phyloP scores from a whole-genome alignment of 208 protist species.

The Balamuthia mandrillaris region DNA sequence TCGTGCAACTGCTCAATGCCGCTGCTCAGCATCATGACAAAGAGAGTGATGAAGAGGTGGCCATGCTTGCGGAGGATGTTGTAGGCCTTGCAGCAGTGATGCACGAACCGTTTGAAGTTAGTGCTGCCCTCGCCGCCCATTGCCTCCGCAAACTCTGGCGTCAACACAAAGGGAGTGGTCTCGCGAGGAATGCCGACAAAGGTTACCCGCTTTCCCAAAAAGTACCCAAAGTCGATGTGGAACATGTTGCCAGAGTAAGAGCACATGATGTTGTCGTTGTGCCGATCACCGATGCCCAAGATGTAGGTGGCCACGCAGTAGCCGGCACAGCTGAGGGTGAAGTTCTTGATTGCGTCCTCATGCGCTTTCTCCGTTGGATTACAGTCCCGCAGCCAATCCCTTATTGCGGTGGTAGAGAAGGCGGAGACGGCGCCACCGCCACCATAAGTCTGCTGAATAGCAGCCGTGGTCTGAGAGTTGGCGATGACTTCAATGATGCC shows the following conservation, averaged over 20 bases:
- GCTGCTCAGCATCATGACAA: constrained; percentile 65
- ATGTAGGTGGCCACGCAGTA: constrained; percentile 87
- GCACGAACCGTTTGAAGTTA: constrained; percentile 53
- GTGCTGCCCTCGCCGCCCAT: constrained; percentile 57
- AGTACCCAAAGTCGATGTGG: constrained; percentile 85
- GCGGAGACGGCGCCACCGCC: background rate
- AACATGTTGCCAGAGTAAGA: constrained; percentile 69
- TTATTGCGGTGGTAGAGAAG: constrained; percentile 48
- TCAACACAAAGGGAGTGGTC: constrained; percentile 80
- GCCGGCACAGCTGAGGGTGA: background rate
- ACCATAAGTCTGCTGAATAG: constrained; percentile 58
- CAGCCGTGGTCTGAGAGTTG: constrained; percentile 65
- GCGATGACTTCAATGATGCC: constrained; percentile 76
- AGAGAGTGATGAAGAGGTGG: constrained; percentile 76
- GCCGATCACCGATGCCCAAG: constrained; percentile 77
- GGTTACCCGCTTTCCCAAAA: constrained; percentile 75
- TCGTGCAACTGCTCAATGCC: constrained; percentile 69
- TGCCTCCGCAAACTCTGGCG: constrained; percentile 74
- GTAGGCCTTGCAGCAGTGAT: constrained; percentile 65
- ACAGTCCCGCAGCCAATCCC: constrained; percentile 45
- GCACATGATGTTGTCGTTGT: constrained; percentile 79
- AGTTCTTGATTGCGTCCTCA: background rate
- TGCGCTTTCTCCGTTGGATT: constrained; percentile 33
- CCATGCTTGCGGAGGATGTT: constrained; percentile 70
- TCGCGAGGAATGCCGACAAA: constrained; percentile 51